Percentiles rank a stretch among this genome's conserved stretches.
phyloP scores from a whole-genome alignment of 495 filamentous ascomycete genomes.

The Xylaria castorea region DNA sequence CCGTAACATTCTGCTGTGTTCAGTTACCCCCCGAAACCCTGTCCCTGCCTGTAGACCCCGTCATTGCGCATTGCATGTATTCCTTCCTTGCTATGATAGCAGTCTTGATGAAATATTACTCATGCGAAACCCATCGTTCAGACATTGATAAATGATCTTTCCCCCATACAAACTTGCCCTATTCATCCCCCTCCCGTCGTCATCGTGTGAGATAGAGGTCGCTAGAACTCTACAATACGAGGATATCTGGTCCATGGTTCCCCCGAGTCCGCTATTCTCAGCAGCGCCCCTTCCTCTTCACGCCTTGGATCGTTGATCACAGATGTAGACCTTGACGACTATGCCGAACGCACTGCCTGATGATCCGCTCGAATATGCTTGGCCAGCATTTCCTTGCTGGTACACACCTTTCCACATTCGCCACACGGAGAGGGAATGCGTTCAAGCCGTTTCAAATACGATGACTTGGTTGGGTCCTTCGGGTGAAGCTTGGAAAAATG shows the following conservation, averaged over 20 bases:
- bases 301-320: background rate
- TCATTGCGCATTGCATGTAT: background rate
- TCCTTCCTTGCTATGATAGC: background rate
- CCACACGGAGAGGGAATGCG: background rate
- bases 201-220: background rate
- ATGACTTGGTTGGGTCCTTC: background rate
- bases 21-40: background rate
- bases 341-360: background rate
- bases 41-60: background rate
- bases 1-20: background rate
- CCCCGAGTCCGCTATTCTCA: background rate
- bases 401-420: background rate
- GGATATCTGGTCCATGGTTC: background rate
- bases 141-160: background rate
- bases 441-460: background rate
- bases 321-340: background rate
- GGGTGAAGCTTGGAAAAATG: conserved; percentile 10
- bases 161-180: background rate
- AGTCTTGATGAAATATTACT: background rate
- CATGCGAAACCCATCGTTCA: background rate
- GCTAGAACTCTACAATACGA: background rate
- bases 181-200: background rate
- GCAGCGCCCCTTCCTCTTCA: background rate
- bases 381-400: background rate
- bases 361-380: background rate